Evolutionary conservation across 192 early-diverging fungal genomes (phyloP).

Genomic region (Paraglomus brasilianum): DNA sequence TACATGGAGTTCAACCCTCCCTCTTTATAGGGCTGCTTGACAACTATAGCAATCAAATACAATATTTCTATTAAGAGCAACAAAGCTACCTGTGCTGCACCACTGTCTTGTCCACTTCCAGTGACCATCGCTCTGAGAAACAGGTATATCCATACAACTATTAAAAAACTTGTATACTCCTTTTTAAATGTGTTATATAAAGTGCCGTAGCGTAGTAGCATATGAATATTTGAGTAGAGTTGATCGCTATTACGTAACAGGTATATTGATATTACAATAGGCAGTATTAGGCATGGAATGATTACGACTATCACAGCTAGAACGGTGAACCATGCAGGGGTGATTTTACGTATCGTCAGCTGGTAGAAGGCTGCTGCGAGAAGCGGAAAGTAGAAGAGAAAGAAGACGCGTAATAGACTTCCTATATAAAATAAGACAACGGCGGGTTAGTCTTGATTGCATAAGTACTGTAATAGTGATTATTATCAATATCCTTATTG

Average conservation of each 20-base stretch:
- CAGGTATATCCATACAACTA: constrained; percentile 36
- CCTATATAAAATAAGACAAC: constrained; percentile 29
- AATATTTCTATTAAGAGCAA: constrained; percentile 39
- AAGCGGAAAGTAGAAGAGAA: constrained; percentile 43
- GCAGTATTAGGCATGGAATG: constrained; percentile 34
- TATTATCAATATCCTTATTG: background rate
- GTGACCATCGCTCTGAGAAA: constrained; percentile 40
- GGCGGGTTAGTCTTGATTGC: background rate
- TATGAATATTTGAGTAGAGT: constrained; percentile 40
- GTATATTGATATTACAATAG: constrained; percentile 41
- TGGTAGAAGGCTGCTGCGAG: constrained; percentile 48
- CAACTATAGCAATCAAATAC: constrained; percentile 40
- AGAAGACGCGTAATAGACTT: constrained; percentile 40
- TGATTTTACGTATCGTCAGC: constrained; percentile 40
- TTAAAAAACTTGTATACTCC: constrained; percentile 41
- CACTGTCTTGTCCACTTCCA: constrained; percentile 43
- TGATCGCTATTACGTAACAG: constrained; percentile 34
- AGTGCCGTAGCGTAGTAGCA: constrained; percentile 45
- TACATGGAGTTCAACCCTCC: constrained; percentile 41
- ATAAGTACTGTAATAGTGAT: background rate
- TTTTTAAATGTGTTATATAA: constrained; percentile 50
- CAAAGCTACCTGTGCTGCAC: constrained; percentile 46
- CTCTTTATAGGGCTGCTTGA: constrained; percentile 45
- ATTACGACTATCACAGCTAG: constrained; percentile 39
- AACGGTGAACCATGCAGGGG: constrained; percentile 34